phyloP scores from a whole-genome alignment of 208 protist species.

The Acanthamoeba triangularis region DNA sequence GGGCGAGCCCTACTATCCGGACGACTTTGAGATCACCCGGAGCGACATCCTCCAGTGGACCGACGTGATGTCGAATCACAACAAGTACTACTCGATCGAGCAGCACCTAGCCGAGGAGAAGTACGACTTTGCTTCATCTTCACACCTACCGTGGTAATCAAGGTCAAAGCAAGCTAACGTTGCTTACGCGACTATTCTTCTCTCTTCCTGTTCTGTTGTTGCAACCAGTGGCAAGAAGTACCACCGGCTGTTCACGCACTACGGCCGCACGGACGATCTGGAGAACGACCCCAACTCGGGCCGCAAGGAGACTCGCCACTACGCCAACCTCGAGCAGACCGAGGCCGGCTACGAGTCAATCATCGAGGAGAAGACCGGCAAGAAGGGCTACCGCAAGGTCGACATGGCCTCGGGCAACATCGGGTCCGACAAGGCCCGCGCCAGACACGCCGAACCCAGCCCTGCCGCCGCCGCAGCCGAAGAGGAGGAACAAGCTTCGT shows the following conservation, averaged over 20 bases:
- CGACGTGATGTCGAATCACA: conserved; percentile 58
- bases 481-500: not conserved
- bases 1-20: conserved; percentile 53
- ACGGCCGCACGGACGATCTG: conserved; percentile 49
- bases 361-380: conserved; percentile 60
- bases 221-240: conserved; percentile 3
- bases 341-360: conserved; percentile 46
- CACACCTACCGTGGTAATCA: no score
- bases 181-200: not conserved
- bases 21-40: not conserved
- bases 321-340: not conserved
- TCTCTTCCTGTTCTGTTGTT: not conserved
- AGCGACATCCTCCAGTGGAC: conserved; percentile 55
- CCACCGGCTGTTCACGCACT: conserved; percentile 55
- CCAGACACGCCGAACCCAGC: not conserved
- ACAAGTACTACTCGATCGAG: conserved; percentile 68
- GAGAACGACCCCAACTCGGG: conserved; percentile 31
- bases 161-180: no score
- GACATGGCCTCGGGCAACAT: conserved; percentile 66
- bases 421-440: conserved; percentile 19
- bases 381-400: conserved; percentile 69
- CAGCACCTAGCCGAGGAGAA: not conserved
- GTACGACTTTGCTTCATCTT: not conserved
- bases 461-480: not conserved
- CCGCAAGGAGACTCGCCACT: conserved; percentile 41